Evolutionary conservation across 2,329 filamentous ascomycete species (phyloP).

Genomic region (Colletotrichum tofieldiae): DNA sequence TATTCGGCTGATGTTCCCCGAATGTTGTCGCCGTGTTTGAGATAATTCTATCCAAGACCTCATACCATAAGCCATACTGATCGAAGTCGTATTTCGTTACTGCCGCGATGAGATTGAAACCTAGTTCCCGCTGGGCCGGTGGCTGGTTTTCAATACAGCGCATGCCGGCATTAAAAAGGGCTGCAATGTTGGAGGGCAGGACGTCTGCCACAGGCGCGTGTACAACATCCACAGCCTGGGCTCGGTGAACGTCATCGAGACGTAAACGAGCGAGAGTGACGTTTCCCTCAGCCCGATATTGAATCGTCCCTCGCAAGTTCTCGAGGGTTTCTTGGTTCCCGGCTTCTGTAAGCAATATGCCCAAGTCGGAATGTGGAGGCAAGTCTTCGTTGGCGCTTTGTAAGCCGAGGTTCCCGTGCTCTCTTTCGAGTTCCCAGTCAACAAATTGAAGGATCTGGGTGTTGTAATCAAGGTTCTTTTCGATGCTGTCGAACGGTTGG

Average conservation of each 20-base stretch:
- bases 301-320: background rate
- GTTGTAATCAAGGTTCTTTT: background rate
- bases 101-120: conserved; percentile 14
- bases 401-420: conserved; percentile 13
- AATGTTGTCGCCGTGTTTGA: background rate
- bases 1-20: no score
- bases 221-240: background rate
- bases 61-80: background rate
- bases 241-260: background rate
- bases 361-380: background rate
- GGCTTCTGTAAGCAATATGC: background rate
- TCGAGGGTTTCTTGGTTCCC: background rate
- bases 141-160: background rate
- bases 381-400: background rate
- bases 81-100: background rate
- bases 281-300: background rate
- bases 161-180: conserved; percentile 11
- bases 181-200: conserved; percentile 2
- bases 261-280: conserved; percentile 14
- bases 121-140: background rate
- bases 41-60: conserved; percentile 2
- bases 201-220: background rate
- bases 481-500: conserved; percentile 3
- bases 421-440: conserved; percentile 4
- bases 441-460: background rate